A percentile compares a stretch with the other conserved stretches of the same genome.
Conservation (phyloP, 352 stramenopile genomes). For the Globisporangium camurandrum region DNA sequence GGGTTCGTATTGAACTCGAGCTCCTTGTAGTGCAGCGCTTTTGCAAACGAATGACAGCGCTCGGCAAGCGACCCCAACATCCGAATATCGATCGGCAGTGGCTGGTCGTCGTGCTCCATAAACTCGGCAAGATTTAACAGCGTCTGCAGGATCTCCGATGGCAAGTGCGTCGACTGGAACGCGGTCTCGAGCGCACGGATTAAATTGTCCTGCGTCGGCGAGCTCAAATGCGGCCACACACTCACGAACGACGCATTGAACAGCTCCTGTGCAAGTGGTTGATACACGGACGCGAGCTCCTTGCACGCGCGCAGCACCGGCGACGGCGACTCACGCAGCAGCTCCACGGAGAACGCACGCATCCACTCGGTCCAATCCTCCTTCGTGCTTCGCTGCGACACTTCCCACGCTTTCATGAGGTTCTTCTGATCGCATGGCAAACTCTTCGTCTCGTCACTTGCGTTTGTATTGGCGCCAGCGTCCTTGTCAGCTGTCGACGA, state of each 20-base stretch:
- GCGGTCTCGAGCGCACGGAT: constrained; percentile 93
- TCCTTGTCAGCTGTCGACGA: constrained; percentile 27
- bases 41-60: constrained; percentile 98
- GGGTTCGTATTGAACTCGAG: constrained; percentile 94
- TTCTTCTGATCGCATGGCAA: constrained; percentile 79
- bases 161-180: constrained; percentile 88
- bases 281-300: constrained; percentile 96
- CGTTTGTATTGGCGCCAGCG: constrained; percentile 18
- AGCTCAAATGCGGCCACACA: constrained; percentile 95
- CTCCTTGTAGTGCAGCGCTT: constrained; percentile 98
- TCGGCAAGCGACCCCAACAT: constrained; percentile 94
- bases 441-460: constrained; percentile 62
- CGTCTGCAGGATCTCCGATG: constrained; percentile 97
- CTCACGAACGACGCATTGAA: constrained; percentile 99
- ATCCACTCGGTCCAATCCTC: constrained; percentile 99
- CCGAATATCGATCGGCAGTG: constrained; percentile 96
- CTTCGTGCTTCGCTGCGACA: constrained; percentile 76
- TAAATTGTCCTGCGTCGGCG: constrained; percentile 88
- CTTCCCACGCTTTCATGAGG: constrained; percentile 82
- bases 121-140: constrained; percentile 99
- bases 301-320: constrained; percentile 93
- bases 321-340: constrained; percentile 96
- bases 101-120: constrained; percentile 98
- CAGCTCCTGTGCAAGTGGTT: constrained; percentile 95
- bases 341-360: constrained; percentile 93